Percentiles rank a stretch among this genome's conserved stretches.
Evolutionary conservation across 2,329 filamentous ascomycete species (phyloP).

Genomic region (Fusarium globosum): DNA sequence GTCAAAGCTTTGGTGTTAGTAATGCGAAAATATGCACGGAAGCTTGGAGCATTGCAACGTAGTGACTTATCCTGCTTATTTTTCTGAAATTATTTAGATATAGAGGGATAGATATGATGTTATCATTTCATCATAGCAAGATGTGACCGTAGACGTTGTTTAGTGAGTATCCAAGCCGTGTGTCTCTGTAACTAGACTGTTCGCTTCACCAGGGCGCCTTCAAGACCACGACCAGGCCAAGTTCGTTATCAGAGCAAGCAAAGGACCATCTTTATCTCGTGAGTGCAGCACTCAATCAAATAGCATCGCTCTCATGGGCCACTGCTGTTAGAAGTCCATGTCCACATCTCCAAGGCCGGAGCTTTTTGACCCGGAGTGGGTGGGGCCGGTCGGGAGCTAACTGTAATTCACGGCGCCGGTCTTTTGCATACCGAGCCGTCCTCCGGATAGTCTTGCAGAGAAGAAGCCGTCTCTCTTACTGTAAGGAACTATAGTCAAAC

Average conservation of each 20-base stretch:
- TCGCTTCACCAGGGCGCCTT: no score
- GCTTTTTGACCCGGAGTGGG: neutral
- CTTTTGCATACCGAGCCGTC: neutral
- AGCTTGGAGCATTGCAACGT: neutral
- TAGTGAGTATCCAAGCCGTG: neutral
- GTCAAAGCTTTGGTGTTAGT: constrained; percentile 43
- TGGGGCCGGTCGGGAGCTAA: neutral
- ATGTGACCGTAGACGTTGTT: neutral
- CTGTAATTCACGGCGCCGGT: neutral
- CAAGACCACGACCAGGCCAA: neutral
- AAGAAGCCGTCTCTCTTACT: neutral
- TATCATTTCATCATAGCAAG: neutral
- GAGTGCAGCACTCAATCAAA: neutral
- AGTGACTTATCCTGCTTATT: neutral
- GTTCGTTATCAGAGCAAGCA: neutral
- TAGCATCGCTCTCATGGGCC: no score
- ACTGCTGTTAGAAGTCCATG: neutral
- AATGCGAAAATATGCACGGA: constrained; percentile 27
- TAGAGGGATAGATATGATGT: neutral
- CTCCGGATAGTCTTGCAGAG: neutral
- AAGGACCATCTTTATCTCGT: fast-evolving
- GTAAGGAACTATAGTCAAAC: no score
- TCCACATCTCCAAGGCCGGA: neutral
- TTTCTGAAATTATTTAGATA: neutral
- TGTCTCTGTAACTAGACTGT: neutral